Evolutionary conservation across 208 protist genomes (phyloP), one percentile per base, ranked within the genome.

Genomic region (Plasmodiophora brassicae): DNA sequence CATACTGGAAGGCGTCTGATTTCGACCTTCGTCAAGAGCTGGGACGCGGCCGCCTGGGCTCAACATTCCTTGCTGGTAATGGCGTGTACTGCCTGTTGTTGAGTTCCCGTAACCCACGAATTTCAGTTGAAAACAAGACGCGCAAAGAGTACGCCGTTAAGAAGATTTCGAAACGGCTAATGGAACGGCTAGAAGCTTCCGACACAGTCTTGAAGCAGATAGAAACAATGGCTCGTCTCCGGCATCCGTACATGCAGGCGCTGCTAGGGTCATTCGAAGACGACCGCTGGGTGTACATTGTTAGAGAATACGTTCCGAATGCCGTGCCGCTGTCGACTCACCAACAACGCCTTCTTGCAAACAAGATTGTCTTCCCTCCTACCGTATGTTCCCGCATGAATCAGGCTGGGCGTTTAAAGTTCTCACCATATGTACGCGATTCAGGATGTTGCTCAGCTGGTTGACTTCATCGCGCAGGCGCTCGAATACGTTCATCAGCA

Each of bases 281-380:
- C 41, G 65, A 78, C 41, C 65, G 65, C 10, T 78, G 65, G 65
- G n/a, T 78, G 10, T 78, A 78, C 65, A 78, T 78, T 32, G 65
- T 78, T 14, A n/a, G 20, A 32, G 65, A 78, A 32, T 78, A 78
- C n/a, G 41, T 78, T 78, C 14, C 65, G 5, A 78, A 78, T 32
- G 5, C 65, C 5, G 41, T 5, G 41, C 5, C 65, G 5, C 65
- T 78, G 32, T 5, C 65, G 5, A 78, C 20, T 38, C 65, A 78
- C 41, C 65, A 36, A 32, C 65, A 78, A 32, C 14, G n/a, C 5
- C n/a, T 78, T 36, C 41, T 78, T n/a, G 5, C 65, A 8, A 32
- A 78, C 20, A 78, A 78, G n/a, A 36, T 36, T 32, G 5, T 78
- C 20, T 78, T 78, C 65, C 65, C 65, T 38, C 14, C 65, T 36